Base-by-base conservation (phyloP, 192 early-diverging fungal genomes). In the Coemansia aciculifera region DNA sequence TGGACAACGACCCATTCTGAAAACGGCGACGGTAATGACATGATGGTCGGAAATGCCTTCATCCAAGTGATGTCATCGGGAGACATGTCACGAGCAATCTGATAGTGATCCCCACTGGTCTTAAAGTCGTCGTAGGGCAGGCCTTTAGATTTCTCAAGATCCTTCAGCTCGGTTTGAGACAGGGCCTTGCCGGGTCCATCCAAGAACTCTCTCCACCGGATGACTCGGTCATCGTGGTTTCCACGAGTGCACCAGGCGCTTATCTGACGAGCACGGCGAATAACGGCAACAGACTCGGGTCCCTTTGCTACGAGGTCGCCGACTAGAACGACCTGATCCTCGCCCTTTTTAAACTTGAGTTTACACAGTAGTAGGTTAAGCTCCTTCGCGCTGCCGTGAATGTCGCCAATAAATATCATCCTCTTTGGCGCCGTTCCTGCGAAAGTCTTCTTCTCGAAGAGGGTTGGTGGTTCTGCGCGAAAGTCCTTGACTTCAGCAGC, bases 171-270 rank as follows among this genome's bases (percentile, higher is more conserved):
- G 1, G 17, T 15, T 19, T 54, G 40, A 4, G 68, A 44, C 5
- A 74, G 13, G 8, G 64, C 56, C 34, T 59, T 48, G 4, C 59
- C 68, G 3, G 86, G 75, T 19, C 71, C 71, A 19, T 85, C 62
- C n/a, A 88, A 73, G 46, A 77, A 85, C 27, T 80, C 79, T 31
- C 82, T 75, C 74, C 86, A 86, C 13, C 86, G 73, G n/a, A 91
- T 73, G 3, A 91, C 86, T 39, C 79, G 79, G 69, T 93, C 89
- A 54, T 93, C 91, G 48, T 92, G 91, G 67, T 92, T 92, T 29
- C 91, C 91, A 21, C 90, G 85, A 2, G 88, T 86, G 68, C 87
- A 85, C 68, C 79, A 74, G 17, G 85, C 85, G 17, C 66, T 68
- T 2, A 87, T 51, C 34, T 83, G 64, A 38, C 76, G 60, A 1